phyloP scores from a whole-genome alignment of 2,329 filamentous ascomycete genomes.

The Camillea tinctor region DNA sequence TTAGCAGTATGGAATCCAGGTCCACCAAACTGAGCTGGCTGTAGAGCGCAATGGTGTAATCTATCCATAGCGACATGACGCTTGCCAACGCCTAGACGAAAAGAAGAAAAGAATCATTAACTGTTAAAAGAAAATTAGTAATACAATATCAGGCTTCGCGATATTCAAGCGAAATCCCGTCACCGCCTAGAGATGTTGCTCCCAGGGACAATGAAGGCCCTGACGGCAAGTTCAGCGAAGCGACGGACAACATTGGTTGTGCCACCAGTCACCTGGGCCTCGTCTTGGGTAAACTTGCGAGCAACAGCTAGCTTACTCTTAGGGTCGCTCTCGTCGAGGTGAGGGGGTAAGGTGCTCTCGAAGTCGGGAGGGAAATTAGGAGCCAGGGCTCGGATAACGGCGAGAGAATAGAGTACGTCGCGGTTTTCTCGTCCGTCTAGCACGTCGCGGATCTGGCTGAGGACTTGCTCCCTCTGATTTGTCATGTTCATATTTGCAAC shows the following conservation, averaged over 20 bases:
- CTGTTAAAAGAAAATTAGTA: constrained; percentile 10
- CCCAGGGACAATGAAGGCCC: constrained; percentile 57
- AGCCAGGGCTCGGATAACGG: constrained; percentile 73
- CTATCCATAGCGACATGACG: constrained; percentile 1
- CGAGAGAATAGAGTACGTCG: constrained; percentile 87
- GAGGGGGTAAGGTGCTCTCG: constrained; percentile 54
- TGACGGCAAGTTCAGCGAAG: constrained; percentile 65
- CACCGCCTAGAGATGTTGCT: constrained; percentile 41
- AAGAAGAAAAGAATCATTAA: constrained; percentile 9
- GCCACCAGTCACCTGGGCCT: constrained; percentile 62
- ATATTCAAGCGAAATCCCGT: constrained; percentile 3
- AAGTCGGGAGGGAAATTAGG: constrained; percentile 61
- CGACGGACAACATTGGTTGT: constrained; percentile 71
- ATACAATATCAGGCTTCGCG: constrained; percentile 9
- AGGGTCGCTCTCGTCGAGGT: constrained; percentile 65
- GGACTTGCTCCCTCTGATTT: constrained; percentile 62
- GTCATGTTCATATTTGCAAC: constrained; percentile 48
- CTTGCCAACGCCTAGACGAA: constrained; percentile 8
- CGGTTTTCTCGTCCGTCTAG: constrained; percentile 82
- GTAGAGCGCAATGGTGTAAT: neutral
- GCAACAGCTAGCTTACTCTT: constrained; percentile 67
- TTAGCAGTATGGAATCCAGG: neutral
- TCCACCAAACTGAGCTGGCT: neutral
- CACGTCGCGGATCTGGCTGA: constrained; percentile 65
- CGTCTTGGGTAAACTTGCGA: constrained; percentile 66